These are phyloP conservation scores for Hylodesmum podocarpum DNA, from an alignment of 306 rosid species.

Conservation along the genomic window DNA sequence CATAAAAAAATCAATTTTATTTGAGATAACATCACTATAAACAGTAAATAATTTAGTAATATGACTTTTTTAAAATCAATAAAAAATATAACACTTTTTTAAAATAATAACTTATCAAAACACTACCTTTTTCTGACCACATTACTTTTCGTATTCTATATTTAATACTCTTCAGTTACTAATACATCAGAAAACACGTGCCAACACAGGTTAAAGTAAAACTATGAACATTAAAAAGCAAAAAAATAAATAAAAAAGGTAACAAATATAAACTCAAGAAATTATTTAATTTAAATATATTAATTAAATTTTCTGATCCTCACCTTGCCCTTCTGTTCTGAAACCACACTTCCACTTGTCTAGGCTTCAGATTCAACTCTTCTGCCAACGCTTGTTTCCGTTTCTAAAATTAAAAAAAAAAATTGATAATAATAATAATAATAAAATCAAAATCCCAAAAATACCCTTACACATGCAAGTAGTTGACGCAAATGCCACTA, in stretches of 20 bases:
- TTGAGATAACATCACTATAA: too few species aligned
- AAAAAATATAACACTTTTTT: too few species aligned
- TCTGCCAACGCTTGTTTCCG: slow-evolving; percentile 72
- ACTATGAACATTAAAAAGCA: neutral
- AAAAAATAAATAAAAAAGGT: neutral
- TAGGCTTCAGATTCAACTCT: slow-evolving; percentile 63
- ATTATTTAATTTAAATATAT: neutral
- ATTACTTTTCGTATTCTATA: neutral
- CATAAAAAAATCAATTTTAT: too few species aligned
- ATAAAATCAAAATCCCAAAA: neutral
- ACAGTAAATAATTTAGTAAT: too few species aligned
- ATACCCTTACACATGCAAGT: neutral
- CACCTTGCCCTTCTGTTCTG: slow-evolving; percentile 88
- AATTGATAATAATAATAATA: neutral
- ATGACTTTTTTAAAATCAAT: neutral
- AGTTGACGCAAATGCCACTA: neutral
- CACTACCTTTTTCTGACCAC: neutral
- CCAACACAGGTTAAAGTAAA: neutral
- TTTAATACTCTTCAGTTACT: neutral
- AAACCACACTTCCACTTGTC: slow-evolving; percentile 96
- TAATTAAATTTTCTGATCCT: neutral
- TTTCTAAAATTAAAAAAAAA: slow-evolving; percentile 37
- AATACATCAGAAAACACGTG: neutral
- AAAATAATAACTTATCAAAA: neutral
- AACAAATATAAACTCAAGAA: neutral